A percentile compares a stretch with the other conserved stretches of the same genome.
Evolutionary conservation across 257 asterid genomes (phyloP).

Genomic region (Solanum pennellii): DNA sequence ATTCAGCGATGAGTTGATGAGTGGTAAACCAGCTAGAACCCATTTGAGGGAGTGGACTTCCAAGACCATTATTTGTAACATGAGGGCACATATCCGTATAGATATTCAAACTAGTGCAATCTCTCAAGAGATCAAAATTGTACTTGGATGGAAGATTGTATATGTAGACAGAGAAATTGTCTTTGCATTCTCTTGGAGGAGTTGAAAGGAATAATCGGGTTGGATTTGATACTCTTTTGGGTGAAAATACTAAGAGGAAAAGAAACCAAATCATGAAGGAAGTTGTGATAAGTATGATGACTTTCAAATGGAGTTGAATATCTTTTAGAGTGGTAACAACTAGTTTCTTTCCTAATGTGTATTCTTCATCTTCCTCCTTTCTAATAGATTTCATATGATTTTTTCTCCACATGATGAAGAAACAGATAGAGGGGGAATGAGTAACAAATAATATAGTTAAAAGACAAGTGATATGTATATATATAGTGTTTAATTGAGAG

Average conservation of each 20-base stretch:
- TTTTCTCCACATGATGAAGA: neutral
- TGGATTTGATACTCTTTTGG: neutral
- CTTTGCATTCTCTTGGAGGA: neutral
- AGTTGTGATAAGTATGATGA: neutral
- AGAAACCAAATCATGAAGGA: neutral
- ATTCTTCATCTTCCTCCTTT: neutral
- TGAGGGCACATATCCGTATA: constrained; percentile 1
- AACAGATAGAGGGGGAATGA: neutral
- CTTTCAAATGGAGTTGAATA: neutral
- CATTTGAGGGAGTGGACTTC: neutral
- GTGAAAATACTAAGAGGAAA: neutral
- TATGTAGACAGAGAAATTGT: neutral
- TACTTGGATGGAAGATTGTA: neutral
- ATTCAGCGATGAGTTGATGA: neutral
- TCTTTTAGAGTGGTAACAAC: neutral
- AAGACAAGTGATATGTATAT: neutral
- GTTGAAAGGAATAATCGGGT: neutral
- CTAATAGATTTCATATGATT: neutral
- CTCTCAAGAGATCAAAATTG: neutral
- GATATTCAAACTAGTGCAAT: neutral
- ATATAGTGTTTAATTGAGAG: no score
- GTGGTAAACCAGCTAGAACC: neutral
- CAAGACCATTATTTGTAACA: neutral
- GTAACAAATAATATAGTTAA: neutral
- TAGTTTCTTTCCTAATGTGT: neutral